phyloP scores from a whole-genome alignment of 768 basidiomycete species.

The Pleurotus citrinopileatus region DNA sequence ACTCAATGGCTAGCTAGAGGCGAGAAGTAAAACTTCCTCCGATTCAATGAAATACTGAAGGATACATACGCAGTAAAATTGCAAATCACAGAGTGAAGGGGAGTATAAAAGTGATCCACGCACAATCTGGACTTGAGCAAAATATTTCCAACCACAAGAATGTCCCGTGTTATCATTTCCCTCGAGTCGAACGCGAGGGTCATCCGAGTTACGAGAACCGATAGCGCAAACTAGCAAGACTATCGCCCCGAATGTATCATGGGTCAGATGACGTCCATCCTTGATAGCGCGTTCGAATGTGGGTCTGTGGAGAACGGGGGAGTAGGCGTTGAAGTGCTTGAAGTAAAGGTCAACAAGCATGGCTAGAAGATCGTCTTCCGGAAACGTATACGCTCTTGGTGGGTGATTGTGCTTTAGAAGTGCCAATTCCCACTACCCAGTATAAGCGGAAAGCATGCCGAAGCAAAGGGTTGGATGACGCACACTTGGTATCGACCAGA shows the following conservation, averaged over 20 bases:
- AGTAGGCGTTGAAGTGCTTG: constrained; percentile 42
- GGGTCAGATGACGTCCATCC: constrained; percentile 46
- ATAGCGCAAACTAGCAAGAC: constrained; percentile 42
- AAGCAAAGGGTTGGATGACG: constrained; percentile 13
- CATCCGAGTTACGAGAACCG: constrained; percentile 44
- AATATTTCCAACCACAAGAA: constrained; percentile 64
- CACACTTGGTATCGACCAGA: constrained; percentile 48
- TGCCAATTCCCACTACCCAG: constrained; percentile 29
- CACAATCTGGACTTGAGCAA: constrained; percentile 60
- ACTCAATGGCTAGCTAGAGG: constrained; percentile 44
- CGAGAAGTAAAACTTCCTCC: background rate
- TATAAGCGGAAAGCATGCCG: background rate
- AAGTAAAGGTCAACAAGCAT: constrained; percentile 68
- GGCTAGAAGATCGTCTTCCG: constrained; percentile 50
- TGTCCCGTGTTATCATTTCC: constrained; percentile 27
- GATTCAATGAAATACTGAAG: background rate
- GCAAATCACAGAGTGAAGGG: constrained; percentile 69
- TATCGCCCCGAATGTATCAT: constrained; percentile 43
- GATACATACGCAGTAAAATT: constrained; percentile 58
- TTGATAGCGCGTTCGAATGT: constrained; percentile 56
- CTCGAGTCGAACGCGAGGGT: constrained; percentile 55
- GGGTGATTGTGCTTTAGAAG: constrained; percentile 18
- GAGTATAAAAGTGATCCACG: constrained; percentile 55
- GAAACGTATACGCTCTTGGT: constrained; percentile 37
- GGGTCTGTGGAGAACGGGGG: constrained; percentile 72